A percentile compares a stretch with the other conserved stretches of the same genome.
phyloP scores from a whole-genome alignment of 495 filamentous ascomycete genomes.

The Talaromyces stipitatus region DNA sequence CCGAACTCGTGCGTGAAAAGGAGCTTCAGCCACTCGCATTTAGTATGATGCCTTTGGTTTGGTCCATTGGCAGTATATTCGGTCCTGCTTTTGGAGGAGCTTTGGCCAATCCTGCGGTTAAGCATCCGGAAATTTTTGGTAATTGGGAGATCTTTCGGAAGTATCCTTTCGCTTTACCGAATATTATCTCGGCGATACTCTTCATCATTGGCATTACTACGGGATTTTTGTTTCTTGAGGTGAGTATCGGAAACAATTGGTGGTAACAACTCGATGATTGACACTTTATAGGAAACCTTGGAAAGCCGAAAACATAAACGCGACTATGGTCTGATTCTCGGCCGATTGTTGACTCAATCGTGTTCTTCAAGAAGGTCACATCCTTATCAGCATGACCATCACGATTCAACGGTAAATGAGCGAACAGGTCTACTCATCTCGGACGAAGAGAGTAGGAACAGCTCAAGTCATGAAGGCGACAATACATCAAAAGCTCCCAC shows the following conservation, averaged over 20 bases:
- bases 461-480: neutral
- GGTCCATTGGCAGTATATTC: constrained; percentile 78
- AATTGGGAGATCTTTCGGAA: constrained; percentile 55
- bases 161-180: constrained; percentile 78
- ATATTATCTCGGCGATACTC: constrained; percentile 62
- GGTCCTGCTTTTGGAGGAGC: constrained; percentile 83
- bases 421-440: constrained; percentile 11
- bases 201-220: constrained; percentile 66
- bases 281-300: constrained; percentile 56
- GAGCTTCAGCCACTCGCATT: constrained; percentile 78
- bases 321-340: constrained; percentile 65
- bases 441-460: neutral
- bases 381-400: constrained; percentile 8
- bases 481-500: neutral
- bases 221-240: constrained; percentile 62
- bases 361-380: constrained; percentile 17
- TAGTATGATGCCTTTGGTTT: constrained; percentile 76
- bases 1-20: constrained; percentile 74
- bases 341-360: constrained; percentile 35
- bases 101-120: constrained; percentile 66
- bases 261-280: constrained; percentile 7
- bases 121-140: constrained; percentile 62
- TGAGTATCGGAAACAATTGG: constrained; percentile 12
- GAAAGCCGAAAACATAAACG: constrained; percentile 50
- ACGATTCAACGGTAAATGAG: constrained; percentile 27